A percentile compares a stretch with the other conserved stretches of the same genome.
Evolutionary conservation across 495 filamentous ascomycete genomes (phyloP).

Genomic region (Hypomontagnella monticulosa): DNA sequence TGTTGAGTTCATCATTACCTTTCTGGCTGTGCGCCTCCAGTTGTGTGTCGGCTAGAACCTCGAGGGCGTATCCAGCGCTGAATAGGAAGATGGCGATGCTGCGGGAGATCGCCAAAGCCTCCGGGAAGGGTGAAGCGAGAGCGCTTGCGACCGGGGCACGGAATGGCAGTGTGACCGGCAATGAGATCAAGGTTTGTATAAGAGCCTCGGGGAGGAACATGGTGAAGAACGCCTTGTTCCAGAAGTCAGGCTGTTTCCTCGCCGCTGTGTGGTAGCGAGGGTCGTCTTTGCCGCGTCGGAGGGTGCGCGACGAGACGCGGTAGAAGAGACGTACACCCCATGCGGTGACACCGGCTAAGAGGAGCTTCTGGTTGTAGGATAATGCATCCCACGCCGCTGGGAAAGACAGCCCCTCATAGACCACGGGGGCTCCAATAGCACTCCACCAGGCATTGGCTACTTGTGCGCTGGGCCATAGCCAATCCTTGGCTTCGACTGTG

Average conservation of each 20-base stretch:
- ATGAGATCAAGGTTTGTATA: conserved; percentile 61
- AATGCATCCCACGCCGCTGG: conserved; percentile 54
- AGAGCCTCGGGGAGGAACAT: conserved; percentile 63
- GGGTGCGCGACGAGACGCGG: conserved; percentile 56
- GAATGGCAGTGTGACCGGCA: conserved; percentile 66
- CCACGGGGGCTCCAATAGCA: conserved; percentile 59
- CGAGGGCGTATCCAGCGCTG: conserved; percentile 61
- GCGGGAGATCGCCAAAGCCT: conserved; percentile 37
- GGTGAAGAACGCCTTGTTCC: conserved; percentile 61
- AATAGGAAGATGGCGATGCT: conserved; percentile 64
- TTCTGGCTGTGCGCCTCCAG: conserved; percentile 52
- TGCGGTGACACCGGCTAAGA: conserved; percentile 62
- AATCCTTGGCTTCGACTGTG: conserved; percentile 66
- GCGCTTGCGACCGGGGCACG: conserved; percentile 43
- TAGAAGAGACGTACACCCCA: conserved; percentile 66
- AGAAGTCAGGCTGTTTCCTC: conserved; percentile 63
- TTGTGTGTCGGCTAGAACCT: conserved; percentile 65
- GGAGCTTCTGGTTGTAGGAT: conserved; percentile 60
- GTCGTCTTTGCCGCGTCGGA: conserved; percentile 62
- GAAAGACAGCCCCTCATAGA: conserved; percentile 52
- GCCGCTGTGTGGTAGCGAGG: conserved; percentile 58
- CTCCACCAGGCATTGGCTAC: conserved; percentile 68
- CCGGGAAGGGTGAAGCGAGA: conserved; percentile 33
- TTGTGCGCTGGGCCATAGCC: conserved; percentile 64
- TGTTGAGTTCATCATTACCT: conserved; percentile 40